A percentile compares a stretch with the other conserved stretches of the same genome.
Conservation (phyloP, 1,139 yeast genomes). For the Oligophagozyma castellii region DNA sequence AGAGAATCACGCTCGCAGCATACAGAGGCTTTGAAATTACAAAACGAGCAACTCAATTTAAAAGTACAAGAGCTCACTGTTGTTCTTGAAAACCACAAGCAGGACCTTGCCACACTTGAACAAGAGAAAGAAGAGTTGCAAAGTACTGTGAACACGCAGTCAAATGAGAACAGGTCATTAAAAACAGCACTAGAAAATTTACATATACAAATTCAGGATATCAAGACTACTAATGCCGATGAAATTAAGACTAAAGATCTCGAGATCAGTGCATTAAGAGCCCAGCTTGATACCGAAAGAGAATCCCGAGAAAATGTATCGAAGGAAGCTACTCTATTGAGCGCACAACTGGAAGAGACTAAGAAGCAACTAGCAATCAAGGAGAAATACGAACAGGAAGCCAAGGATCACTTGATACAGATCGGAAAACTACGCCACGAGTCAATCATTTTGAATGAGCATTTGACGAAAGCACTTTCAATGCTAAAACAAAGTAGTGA, state of each 20-base stretch:
- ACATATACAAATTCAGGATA: conserved; percentile 12
- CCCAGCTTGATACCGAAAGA: conserved; percentile 13
- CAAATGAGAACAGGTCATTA: conserved; percentile 13
- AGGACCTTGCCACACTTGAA: conserved; percentile 14
- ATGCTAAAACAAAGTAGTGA: conserved; percentile 63
- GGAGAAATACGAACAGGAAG: conserved; percentile 33
- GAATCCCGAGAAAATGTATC: conserved; percentile 8
- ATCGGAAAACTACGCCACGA: conserved; percentile 91
- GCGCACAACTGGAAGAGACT: conserved; percentile 11
- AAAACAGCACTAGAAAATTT: conserved; percentile 15
- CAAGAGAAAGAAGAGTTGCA: conserved; percentile 19
- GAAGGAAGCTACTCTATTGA: conserved; percentile 6
- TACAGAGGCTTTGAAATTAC: conserved; percentile 9
- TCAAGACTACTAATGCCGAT: conserved; percentile 5
- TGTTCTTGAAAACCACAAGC: conserved; percentile 16
- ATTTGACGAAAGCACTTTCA: conserved; percentile 77
- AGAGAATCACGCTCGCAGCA: conserved; percentile 13
- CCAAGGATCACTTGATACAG: conserved; percentile 61
- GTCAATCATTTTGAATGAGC: conserved; percentile 89
- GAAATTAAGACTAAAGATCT: conserved; percentile 8
- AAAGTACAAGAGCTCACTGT: conserved; percentile 19
- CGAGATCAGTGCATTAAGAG: conserved; percentile 12
- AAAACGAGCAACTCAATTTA: conserved; percentile 16
- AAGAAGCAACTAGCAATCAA: conserved; percentile 12
- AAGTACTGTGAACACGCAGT: conserved; percentile 8